phyloP scores from a whole-genome alignment of 1,284 basidiomycete species.

The Xerocomus minutiporus region DNA sequence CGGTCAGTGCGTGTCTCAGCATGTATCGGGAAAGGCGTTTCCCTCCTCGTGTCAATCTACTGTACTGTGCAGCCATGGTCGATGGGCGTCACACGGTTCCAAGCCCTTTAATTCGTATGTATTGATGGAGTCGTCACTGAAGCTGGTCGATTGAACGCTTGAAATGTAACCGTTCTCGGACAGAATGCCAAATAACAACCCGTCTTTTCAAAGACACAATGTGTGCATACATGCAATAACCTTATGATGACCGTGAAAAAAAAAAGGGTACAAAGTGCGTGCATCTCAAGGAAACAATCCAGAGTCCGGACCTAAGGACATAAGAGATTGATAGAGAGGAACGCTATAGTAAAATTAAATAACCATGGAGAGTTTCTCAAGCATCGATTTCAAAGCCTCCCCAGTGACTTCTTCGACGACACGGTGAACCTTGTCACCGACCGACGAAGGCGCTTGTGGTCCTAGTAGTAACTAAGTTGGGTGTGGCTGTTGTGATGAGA shows the following conservation, averaged over 20 bases:
- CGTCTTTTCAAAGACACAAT: constrained; percentile 6
- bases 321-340: constrained; percentile 14
- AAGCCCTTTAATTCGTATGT: constrained; percentile 7
- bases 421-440: constrained; percentile 55
- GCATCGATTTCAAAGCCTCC: constrained; percentile 53
- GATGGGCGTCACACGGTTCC: background rate
- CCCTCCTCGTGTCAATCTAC: background rate
- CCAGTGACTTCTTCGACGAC: constrained; percentile 52
- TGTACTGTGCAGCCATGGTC: background rate
- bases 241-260: constrained; percentile 11
- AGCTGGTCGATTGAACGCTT: constrained; percentile 8
- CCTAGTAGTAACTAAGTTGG: too few species aligned
- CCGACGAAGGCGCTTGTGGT: constrained; percentile 22
- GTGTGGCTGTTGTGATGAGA: too few species aligned
- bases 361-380: constrained; percentile 34
- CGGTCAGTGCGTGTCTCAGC: background rate
- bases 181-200: background rate
- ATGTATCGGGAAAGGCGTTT: background rate
- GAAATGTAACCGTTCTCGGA: background rate
- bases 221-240: constrained; percentile 15
- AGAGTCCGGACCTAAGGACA: constrained; percentile 29
- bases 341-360: constrained; percentile 15
- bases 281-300: constrained; percentile 18
- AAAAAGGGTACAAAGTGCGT: constrained; percentile 20
- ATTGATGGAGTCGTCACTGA: constrained; percentile 3